Conservation (phyloP, 441 rosid genomes). For the Brassica hybrid region DNA sequence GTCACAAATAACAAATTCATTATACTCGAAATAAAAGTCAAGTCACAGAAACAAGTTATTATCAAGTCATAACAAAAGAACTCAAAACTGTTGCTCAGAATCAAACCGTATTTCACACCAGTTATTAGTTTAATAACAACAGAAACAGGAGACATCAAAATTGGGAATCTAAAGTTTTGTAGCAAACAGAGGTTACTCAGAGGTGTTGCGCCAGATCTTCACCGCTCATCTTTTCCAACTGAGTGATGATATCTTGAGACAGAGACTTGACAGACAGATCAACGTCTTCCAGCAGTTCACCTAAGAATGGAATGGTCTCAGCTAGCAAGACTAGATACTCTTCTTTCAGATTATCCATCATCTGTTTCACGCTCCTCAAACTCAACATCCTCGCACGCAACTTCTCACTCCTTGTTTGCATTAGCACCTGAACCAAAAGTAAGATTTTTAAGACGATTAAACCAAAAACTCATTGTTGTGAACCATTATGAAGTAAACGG, state of each 20-base stretch:
- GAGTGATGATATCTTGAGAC: slow-evolving; percentile 85
- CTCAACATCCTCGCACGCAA: slow-evolving; percentile 73
- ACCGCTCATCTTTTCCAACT: slow-evolving; percentile 94
- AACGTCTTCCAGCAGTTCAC: slow-evolving; percentile 86
- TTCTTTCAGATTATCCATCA: slow-evolving; percentile 84
- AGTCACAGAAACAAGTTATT: neutral
- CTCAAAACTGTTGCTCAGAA: neutral
- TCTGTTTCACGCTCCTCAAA: slow-evolving; percentile 74
- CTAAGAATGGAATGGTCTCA: slow-evolving; percentile 92
- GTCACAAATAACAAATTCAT: no score
- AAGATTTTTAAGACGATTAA: neutral
- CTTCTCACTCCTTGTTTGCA: slow-evolving; percentile 94
- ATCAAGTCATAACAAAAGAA: neutral
- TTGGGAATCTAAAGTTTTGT: neutral
- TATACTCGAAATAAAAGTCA: no score
- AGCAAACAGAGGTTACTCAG: slow-evolving; percentile 31
- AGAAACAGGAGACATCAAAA: slow-evolving; percentile 23
- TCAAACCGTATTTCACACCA: neutral
- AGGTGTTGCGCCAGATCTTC: slow-evolving; percentile 80
- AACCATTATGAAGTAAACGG: neutral
- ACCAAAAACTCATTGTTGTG: neutral
- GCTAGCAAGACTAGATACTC: slow-evolving; percentile 85
- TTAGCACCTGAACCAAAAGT: slow-evolving; percentile 59
- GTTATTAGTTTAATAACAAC: neutral
- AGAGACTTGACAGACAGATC: slow-evolving; percentile 81